Base-by-base conservation (phyloP, 2,329 filamentous ascomycete species). In the Phialophora chinensis region DNA sequence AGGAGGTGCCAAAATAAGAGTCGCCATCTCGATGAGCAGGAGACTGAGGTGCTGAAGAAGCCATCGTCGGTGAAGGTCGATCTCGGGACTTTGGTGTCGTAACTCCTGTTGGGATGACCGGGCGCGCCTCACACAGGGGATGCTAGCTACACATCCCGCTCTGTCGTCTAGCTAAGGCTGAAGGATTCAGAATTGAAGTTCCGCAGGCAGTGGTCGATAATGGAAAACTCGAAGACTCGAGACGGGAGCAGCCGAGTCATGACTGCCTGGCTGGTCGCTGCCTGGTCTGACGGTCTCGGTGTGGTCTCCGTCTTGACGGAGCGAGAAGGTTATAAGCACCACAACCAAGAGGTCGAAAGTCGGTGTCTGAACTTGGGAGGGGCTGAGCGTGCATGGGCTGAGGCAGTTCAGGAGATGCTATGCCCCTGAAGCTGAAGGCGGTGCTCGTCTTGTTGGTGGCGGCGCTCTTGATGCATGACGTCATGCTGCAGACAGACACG, bases 31-130 rank as follows among this genome's bases (percentile, higher is more conserved):
- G 53, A 35, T 60, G 42, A 42, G 62, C 60, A 12, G 62, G 69
- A 7, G 66, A 67, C 25, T 67, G 66, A 29, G 66, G 66, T 49
- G 66, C 65, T 29, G 69, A 67, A 12, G 67, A 47, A 5, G 69
- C 53, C 69, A 71, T 71, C 7, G 47, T 60, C 27, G 61, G 38
- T 29, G n/a, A 38, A 35, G 23, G 27, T 47, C n/a, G 47, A 52
- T 14, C 20, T 27, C 12, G 47, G 49, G 53, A 31, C n/a, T n/a
- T 29, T 29, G 12, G 4, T 55, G 25, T 55, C 27, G 20, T 25
- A 11, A 27, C 20, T 27, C 20, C 20, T 27, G 49, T 52, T 27
- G n/a, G 20, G 10, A 29, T 25, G 42, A 54, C 27, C 44, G 17
- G 52, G 35, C 6, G 47, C 42, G 23, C 33, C 29, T 23, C 42